Conservation (phyloP, 1,284 basidiomycete genomes). For the Ceratobasidium sp. region DNA sequence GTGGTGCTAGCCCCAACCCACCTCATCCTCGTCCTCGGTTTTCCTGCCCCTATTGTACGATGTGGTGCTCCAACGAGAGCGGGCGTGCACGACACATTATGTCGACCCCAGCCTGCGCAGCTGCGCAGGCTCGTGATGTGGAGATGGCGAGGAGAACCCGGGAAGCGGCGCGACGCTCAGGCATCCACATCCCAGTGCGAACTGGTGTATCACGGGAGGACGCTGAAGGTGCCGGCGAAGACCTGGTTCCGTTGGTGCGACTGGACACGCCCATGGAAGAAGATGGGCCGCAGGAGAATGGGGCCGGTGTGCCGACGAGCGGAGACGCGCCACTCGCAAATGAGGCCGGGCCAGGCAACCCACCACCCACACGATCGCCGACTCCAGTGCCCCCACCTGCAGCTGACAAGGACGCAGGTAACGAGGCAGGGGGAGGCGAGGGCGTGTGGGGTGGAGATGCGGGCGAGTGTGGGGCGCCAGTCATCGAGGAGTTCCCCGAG, state of each 20-base stretch:
- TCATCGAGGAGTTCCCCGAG: neutral
- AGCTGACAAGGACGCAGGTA: neutral
- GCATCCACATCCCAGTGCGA: neutral
- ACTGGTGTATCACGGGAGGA: neutral
- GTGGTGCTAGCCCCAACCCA: neutral
- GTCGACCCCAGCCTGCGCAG: neutral
- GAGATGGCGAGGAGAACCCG: neutral
- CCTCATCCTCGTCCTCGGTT: neutral
- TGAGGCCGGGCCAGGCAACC: too few relatives aligned
- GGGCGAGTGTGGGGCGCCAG: neutral
- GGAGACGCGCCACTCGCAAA: neutral
- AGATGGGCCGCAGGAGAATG: neutral
- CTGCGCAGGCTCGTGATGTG: neutral
- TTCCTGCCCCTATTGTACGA: neutral
- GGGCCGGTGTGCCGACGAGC: neutral
- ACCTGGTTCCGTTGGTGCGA: neutral
- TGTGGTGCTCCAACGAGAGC: constrained; percentile 3
- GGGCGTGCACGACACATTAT: neutral
- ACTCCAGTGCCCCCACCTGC: neutral
- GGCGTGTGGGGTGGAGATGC: neutral
- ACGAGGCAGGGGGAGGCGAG: neutral
- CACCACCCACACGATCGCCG: too few relatives aligned
- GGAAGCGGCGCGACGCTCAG: neutral
- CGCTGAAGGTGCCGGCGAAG: neutral
- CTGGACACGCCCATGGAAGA: neutral